Conservation (phyloP, 169 alveolate species). For the Cryptosporidium felis region DNA sequence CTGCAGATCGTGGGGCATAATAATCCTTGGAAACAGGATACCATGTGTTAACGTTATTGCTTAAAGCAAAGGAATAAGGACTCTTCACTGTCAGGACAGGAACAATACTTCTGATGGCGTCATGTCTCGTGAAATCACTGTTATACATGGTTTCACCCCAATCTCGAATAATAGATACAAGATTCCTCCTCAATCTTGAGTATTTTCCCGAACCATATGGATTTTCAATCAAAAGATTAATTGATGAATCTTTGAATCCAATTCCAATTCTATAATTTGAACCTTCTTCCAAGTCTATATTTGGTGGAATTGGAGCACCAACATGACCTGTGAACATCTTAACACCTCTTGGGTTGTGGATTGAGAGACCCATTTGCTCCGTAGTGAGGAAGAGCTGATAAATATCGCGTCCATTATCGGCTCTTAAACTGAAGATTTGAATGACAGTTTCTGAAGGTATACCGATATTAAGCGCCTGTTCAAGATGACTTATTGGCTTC, state of each 20-base stretch:
- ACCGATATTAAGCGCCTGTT: slow-evolving; percentile 28
- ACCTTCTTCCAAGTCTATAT: slow-evolving; percentile 15
- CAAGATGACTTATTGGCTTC: not conserved
- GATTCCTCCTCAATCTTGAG: not conserved
- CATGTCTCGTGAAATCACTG: not conserved
- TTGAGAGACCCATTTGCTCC: slow-evolving; percentile 26
- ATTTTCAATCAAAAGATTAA: slow-evolving; percentile 10
- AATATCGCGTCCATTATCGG: slow-evolving; percentile 24
- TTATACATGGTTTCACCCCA: slow-evolving; percentile 22
- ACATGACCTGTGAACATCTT: not conserved
- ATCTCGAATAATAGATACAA: not conserved
- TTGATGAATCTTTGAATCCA: not conserved
- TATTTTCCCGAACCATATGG: slow-evolving; percentile 45
- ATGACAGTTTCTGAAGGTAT: not conserved
- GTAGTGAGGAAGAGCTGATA: slow-evolving; percentile 19
- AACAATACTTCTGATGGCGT: slow-evolving; percentile 24
- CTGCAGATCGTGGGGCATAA: not conserved
- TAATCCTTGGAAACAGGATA: not conserved
- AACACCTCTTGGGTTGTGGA: not conserved
- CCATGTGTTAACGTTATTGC: not conserved
- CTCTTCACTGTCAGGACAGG: slow-evolving; percentile 36
- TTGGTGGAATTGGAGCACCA: slow-evolving; percentile 48
- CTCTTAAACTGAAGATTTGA: slow-evolving; percentile 43
- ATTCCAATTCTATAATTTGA: slow-evolving; percentile 24
- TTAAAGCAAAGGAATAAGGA: slow-evolving; percentile 16